These are phyloP conservation scores for Trametes maxima DNA, from an alignment of 768 basidiomycete species.

Conservation along the genomic window DNA sequence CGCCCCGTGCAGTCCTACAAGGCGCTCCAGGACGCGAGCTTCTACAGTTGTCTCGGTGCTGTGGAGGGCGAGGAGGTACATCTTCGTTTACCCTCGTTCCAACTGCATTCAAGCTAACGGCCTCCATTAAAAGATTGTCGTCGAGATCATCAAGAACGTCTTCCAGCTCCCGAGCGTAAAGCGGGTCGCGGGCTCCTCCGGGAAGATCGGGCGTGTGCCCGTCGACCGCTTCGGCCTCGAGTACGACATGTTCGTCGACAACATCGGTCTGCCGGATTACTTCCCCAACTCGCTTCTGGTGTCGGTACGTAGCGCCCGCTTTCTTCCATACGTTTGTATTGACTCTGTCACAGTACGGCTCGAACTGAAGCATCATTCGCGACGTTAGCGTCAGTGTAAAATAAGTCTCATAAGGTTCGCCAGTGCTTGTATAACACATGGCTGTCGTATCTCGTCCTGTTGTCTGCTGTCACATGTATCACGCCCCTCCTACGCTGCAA, in stretches of 20 bases:
- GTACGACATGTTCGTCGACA: slow-evolving; percentile 29
- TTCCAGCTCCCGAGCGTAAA: slow-evolving; percentile 48
- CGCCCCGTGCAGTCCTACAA: slow-evolving; percentile 38
- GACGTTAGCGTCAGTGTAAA: too few relatives aligned
- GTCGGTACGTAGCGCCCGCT: slow-evolving; percentile 15
- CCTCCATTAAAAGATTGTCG: slow-evolving; percentile 24
- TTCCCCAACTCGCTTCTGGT: slow-evolving; percentile 26
- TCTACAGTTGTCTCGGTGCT: slow-evolving; percentile 45
- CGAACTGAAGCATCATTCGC: too few relatives aligned
- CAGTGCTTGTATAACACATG: too few relatives aligned
- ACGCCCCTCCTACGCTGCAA: too few relatives aligned
- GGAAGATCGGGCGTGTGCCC: slow-evolving; percentile 39
- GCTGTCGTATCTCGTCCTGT: too few relatives aligned
- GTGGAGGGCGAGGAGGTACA: slow-evolving; percentile 38
- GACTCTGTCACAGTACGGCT: slow-evolving; percentile 3
- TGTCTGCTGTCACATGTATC: too few relatives aligned
- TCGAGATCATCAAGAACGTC: slow-evolving; percentile 49
- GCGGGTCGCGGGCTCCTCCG: slow-evolving; percentile 47
- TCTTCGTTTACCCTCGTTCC: background rate
- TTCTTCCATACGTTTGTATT: background rate
- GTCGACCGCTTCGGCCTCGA: slow-evolving; percentile 38
- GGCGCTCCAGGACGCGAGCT: slow-evolving; percentile 37
- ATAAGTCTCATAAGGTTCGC: too few relatives aligned
- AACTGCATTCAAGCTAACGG: background rate
- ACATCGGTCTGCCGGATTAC: slow-evolving; percentile 25